phyloP scores from a whole-genome alignment of 768 basidiomycete genomes.

The Boletus rubescentipes region DNA sequence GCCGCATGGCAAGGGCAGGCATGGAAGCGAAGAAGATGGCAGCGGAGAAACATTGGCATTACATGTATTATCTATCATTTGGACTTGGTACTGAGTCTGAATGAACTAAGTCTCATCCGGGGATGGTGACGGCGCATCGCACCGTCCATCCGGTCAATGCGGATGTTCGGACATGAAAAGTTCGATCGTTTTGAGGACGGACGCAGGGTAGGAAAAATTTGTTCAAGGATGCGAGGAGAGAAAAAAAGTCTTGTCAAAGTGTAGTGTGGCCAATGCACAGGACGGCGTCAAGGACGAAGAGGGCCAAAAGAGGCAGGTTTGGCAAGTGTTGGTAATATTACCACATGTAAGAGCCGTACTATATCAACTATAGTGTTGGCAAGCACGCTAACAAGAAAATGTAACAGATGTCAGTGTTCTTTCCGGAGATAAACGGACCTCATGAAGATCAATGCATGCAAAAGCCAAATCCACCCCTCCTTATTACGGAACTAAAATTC shows the following conservation, averaged over 20 bases:
- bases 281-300: neutral
- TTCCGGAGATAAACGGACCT: conserved; percentile 35
- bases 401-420: conserved; percentile 15
- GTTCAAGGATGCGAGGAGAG: conserved; percentile 7
- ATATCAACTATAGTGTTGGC: conserved; percentile 9
- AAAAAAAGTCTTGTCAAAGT: neutral
- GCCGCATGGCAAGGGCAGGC: conserved; percentile 20
- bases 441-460: conserved; percentile 32
- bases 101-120: conserved; percentile 22
- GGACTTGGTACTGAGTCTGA: conserved; percentile 7
- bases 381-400: conserved; percentile 7
- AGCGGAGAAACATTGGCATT: conserved; percentile 17
- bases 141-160: conserved; percentile 28
- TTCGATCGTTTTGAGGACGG: conserved; percentile 10
- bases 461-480: conserved; percentile 33
- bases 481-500: conserved; percentile 35
- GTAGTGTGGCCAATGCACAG: conserved; percentile 1
- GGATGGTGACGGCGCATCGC: conserved; percentile 24
- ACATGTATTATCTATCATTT: conserved; percentile 13
- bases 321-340: conserved; percentile 7
- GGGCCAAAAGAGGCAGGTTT: conserved; percentile 16
- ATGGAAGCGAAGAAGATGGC: conserved; percentile 26
- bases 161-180: conserved; percentile 34
- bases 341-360: conserved; percentile 19
- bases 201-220: conserved; percentile 20